Evolutionary conservation across 2,329 filamentous ascomycete genomes (phyloP).

Genomic region (Macroventuria anomochaeta): DNA sequence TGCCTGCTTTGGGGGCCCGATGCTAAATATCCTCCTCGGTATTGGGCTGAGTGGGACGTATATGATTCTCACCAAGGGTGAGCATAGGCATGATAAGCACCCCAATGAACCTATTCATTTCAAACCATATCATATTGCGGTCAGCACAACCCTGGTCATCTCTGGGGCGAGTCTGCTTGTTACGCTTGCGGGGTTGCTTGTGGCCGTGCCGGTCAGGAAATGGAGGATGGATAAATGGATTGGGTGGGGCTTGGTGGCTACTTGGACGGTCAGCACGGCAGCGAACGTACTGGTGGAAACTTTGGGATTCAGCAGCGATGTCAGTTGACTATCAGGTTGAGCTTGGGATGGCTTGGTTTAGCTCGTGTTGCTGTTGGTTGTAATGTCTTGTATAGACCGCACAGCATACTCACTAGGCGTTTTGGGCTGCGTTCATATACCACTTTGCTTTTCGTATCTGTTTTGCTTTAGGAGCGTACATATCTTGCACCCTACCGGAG

Average conservation of each 20-base stretch:
- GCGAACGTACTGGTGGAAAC: conserved; percentile 84
- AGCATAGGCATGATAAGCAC: conserved; percentile 70
- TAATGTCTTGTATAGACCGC: background rate
- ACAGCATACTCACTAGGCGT: background rate
- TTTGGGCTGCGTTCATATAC: conserved; percentile 4
- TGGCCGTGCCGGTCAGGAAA: conserved; percentile 70
- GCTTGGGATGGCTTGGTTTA: too few relatives aligned
- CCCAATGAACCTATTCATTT: conserved; percentile 70
- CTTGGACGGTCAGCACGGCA: conserved; percentile 83
- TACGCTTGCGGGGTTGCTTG: conserved; percentile 78
- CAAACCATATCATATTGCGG: conserved; percentile 80
- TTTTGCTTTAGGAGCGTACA: too few relatives aligned
- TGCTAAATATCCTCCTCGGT: conserved; percentile 95
- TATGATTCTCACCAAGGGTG: conserved; percentile 77
- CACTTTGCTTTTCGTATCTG: conserved; percentile 7
- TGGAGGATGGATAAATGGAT: conserved; percentile 57
- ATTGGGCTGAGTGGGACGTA: conserved; percentile 91
- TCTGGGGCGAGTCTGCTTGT: conserved; percentile 82
- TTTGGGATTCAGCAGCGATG: conserved; percentile 45
- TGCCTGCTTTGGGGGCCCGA: conserved; percentile 96
- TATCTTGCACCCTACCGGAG: too few relatives aligned
- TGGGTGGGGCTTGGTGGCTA: conserved; percentile 76
- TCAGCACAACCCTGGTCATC: conserved; percentile 84
- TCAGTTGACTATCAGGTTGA: conserved; percentile 26
- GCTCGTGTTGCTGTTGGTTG: background rate